Percentiles rank a stretch among this genome's conserved stretches.
Evolutionary conservation across 1,284 basidiomycete genomes (phyloP).

Genomic region (Moesziomyces aphidis): DNA sequence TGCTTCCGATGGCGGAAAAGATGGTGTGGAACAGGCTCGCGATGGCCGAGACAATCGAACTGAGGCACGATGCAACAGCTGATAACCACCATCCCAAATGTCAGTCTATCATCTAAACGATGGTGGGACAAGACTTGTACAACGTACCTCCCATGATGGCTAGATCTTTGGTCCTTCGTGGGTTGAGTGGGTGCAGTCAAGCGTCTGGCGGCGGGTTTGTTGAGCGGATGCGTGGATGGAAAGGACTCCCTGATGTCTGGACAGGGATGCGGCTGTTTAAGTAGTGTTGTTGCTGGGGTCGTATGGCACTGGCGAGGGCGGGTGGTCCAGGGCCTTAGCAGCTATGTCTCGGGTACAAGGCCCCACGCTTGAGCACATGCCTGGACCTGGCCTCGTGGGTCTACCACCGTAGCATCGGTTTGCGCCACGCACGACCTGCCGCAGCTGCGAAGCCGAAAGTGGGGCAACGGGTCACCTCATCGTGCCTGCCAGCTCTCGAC

Average conservation of each 20-base stretch:
- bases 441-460: background rate
- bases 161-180: background rate
- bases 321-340: too few species aligned
- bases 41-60: conserved; percentile 48
- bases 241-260: too few species aligned
- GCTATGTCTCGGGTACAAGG: too few species aligned
- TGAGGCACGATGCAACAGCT: conserved; percentile 55
- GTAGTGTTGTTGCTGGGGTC: too few species aligned
- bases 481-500: background rate
- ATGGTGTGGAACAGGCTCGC: conserved; percentile 46
- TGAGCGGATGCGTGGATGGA: background rate
- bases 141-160: conserved; percentile 29
- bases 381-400: too few species aligned
- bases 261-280: too few species aligned
- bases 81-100: background rate
- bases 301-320: too few species aligned
- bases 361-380: too few species aligned
- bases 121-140: background rate
- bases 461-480: conserved; percentile 17
- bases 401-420: background rate
- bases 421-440: background rate
- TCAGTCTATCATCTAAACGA: background rate
- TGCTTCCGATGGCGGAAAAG: conserved; percentile 47
- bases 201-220: too few species aligned
- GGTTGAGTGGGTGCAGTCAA: too few species aligned